Evolutionary conservation across 768 basidiomycete species (phyloP).

Genomic region (Butyriboletus loyo): DNA sequence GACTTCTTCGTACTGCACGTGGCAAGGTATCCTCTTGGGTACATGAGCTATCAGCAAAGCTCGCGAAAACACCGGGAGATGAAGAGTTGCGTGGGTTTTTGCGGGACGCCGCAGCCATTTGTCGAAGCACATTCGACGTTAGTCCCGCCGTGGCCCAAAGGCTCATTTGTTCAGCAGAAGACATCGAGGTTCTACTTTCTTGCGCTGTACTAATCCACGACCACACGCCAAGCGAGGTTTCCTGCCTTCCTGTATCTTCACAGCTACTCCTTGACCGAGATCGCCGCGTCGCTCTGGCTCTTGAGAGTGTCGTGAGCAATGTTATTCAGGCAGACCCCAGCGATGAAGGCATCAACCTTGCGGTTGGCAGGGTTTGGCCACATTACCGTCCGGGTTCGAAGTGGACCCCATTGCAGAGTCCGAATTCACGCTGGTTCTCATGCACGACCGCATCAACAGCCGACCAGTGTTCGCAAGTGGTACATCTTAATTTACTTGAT

Average conservation of each 20-base stretch:
- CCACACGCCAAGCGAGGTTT: conserved; percentile 18
- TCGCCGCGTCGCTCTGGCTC: conserved; percentile 24
- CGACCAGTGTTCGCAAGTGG: conserved; percentile 15
- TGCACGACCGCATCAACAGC: conserved; percentile 12
- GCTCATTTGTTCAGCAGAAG: conserved; percentile 20
- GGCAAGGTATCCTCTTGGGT: conserved; percentile 37
- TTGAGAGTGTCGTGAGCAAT: conserved; percentile 15
- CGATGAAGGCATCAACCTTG: conserved; percentile 17
- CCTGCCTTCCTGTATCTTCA: conserved; percentile 3
- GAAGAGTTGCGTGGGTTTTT: conserved; percentile 23
- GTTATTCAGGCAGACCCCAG: background rate
- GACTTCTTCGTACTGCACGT: conserved; percentile 34
- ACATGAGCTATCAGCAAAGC: conserved; percentile 27
- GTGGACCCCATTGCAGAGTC: conserved; percentile 15
- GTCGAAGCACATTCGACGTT: conserved; percentile 35
- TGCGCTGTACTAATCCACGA: conserved; percentile 27
- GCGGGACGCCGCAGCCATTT: conserved; percentile 37
- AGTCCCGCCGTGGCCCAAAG: conserved; percentile 2
- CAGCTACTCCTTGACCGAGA: conserved; percentile 30
- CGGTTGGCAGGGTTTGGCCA: conserved; percentile 20
- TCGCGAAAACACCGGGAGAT: conserved; percentile 12
- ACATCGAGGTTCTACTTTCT: conserved; percentile 24
- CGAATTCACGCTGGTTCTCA: conserved; percentile 24
- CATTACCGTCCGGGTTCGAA: conserved; percentile 20
- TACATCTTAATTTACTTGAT: conserved; percentile 23